Evolutionary conservation across 2,329 filamentous ascomycete genomes (phyloP), one percentile per base, ranked within the genome.

Genomic region (Pyricularia sp.): DNA sequence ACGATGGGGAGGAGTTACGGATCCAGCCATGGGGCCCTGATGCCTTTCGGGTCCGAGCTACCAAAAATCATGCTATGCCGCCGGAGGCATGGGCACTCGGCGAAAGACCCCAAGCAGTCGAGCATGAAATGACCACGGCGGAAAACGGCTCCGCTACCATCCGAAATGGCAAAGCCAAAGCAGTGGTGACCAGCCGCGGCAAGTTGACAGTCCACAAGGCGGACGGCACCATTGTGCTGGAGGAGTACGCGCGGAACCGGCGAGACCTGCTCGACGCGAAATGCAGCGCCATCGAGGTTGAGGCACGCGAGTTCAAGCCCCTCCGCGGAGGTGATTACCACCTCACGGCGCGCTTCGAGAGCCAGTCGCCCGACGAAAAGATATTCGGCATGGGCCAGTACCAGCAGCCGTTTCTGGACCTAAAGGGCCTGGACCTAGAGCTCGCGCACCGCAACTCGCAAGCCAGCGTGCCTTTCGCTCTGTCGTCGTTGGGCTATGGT

Each of bases 341-440:
- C 68, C 77, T 90, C 10, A 89, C 86, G 0, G 79, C 83, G 71
- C 81, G 88, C 0, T 82, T 90, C 68, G 88, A 90, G 74, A 85
- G 83, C 1, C 74, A 85, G 68, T 76, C 84, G 68, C 76, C 78
- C 0, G 78, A 84, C 23, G 88, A 90, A 74, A 86, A 84, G 73
- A 84, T 90, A n/a, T 90, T 83, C 72, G 88, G 88, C 25, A 90
- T 90, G 87, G 88, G 88, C 0, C 88, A 90, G 76, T 90, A 90
- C 70, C 88, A 90, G 73, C 87, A 90, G 72, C 84, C 86, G 0
- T 82, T 80, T 67, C 78, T 90, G n/a, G 82, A 90, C 73, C 79
- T 90, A 66, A 90, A 90, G 72, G 88, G 88, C 0, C 74, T 80
- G 0, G 87, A 90, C 69, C 75, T 90, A 1, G 88, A 90, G 73